A percentile compares a stretch with the other conserved stretches of the same genome.
Conservation (phyloP, 2,329 filamentous ascomycete genomes). For the Drechslerella stenobrocha region DNA sequence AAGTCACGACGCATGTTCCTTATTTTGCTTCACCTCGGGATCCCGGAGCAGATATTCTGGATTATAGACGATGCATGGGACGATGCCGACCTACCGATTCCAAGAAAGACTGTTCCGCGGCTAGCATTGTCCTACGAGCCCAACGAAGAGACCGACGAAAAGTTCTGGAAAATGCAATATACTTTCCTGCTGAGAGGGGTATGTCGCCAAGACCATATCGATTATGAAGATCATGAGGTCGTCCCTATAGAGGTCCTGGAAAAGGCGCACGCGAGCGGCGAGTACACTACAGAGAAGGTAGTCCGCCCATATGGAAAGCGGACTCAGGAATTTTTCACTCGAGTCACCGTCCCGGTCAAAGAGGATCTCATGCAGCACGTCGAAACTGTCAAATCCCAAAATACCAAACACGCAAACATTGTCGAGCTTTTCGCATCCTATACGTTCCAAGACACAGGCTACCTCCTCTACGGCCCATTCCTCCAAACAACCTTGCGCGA, state of each 20-base stretch:
- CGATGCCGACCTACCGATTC: conserved; percentile 72
- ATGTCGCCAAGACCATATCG: conserved; percentile 64
- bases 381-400: conserved; percentile 37
- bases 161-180: conserved; percentile 72
- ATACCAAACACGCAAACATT: conserved; percentile 69
- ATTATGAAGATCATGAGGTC: conserved; percentile 69
- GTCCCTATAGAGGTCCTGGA: conserved; percentile 71
- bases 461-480: conserved; percentile 69
- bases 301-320: conserved; percentile 41
- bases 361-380: conserved; percentile 34
- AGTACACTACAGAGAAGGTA: conserved; percentile 32
- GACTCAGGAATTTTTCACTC: conserved; percentile 30
- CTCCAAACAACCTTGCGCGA: conserved; percentile 69
- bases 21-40: conserved; percentile 69
- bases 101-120: conserved; percentile 67
- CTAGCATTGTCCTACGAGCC: conserved; percentile 67
- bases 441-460: conserved; percentile 66
- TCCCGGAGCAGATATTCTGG: conserved; percentile 74
- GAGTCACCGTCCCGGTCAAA: conserved; percentile 28
- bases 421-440: conserved; percentile 72
- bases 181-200: conserved; percentile 68
- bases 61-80: conserved; percentile 77
- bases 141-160: conserved; percentile 61
- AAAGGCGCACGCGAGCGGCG: conserved; percentile 35
- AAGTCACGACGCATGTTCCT: conserved; percentile 72